Evolutionary conservation across 179 eudicot species (phyloP).

Genomic region (Vitellaria paradoxa): DNA sequence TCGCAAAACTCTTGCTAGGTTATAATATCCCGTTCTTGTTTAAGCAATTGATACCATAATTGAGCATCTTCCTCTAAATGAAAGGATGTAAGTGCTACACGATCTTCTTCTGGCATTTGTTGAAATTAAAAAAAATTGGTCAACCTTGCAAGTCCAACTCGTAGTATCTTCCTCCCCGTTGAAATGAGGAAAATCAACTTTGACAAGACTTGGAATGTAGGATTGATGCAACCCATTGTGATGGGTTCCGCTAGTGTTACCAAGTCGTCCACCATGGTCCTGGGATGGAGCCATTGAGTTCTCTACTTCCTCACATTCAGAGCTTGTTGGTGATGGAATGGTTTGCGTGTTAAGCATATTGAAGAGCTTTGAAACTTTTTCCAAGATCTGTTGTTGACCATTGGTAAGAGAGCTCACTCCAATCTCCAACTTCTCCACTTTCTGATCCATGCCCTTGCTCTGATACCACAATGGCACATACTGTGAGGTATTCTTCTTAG

Average conservation of each 20-base stretch:
- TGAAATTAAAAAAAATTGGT: too few relatives aligned
- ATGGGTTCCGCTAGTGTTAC: background rate
- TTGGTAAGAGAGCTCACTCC: too few relatives aligned
- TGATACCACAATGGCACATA: too few relatives aligned
- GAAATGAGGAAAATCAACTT: background rate
- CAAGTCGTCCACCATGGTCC: background rate
- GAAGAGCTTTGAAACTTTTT: too few relatives aligned
- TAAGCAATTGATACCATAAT: background rate
- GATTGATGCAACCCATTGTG: background rate
- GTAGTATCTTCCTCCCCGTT: background rate
- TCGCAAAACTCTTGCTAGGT: background rate
- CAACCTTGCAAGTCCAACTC: background rate
- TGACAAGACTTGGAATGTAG: background rate
- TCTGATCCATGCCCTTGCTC: too few relatives aligned
- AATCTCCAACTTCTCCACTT: too few relatives aligned
- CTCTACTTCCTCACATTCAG: too few relatives aligned
- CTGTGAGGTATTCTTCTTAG: too few relatives aligned
- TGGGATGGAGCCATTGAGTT: too few relatives aligned
- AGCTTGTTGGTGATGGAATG: too few relatives aligned
- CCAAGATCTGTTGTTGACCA: too few relatives aligned
- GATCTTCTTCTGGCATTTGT: background rate
- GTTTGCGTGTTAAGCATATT: too few relatives aligned
- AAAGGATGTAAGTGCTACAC: background rate
- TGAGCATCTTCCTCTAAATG: slow-evolving; percentile 2
- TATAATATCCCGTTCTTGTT: background rate